phyloP scores from a whole-genome alignment of 768 basidiomycete species.

The Tulasnella sp. region DNA sequence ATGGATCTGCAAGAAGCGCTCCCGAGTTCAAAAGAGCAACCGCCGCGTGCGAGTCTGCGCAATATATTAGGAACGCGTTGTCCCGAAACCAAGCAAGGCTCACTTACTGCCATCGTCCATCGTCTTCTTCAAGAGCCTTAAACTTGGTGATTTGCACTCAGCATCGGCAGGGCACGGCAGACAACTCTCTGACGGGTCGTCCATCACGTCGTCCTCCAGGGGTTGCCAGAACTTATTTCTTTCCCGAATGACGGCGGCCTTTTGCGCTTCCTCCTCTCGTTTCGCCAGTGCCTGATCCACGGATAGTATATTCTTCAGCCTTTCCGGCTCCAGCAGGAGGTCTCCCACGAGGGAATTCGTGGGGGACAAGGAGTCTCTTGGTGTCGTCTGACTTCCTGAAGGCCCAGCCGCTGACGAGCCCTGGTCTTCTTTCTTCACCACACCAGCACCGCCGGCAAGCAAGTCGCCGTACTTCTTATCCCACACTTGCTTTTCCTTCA shows the following conservation, averaged over 20 bases:
- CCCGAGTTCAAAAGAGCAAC: neutral
- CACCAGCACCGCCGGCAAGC: neutral
- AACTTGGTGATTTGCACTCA: neutral
- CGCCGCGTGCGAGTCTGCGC: neutral
- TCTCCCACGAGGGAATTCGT: neutral
- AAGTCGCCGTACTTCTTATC: constrained; percentile 10
- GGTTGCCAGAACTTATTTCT: constrained; percentile 2
- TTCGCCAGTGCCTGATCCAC: neutral
- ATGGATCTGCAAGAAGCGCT: neutral
- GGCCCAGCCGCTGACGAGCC: neutral
- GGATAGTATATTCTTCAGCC: neutral
- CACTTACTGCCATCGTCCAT: neutral
- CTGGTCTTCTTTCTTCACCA: neutral
- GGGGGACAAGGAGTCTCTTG: neutral
- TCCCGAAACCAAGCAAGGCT: neutral
- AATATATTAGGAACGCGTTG: neutral
- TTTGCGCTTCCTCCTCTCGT: neutral
- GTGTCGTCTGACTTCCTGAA: neutral
- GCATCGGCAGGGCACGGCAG: neutral
- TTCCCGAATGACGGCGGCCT: neutral
- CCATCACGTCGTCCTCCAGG: neutral
- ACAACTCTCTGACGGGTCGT: neutral
- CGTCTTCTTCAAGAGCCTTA: neutral
- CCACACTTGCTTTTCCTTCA: constrained; percentile 13
- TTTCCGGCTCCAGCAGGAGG: neutral